Evolutionary conservation across 768 basidiomycete genomes (phyloP).

Genomic region (Glaciozyma antarctica): DNA sequence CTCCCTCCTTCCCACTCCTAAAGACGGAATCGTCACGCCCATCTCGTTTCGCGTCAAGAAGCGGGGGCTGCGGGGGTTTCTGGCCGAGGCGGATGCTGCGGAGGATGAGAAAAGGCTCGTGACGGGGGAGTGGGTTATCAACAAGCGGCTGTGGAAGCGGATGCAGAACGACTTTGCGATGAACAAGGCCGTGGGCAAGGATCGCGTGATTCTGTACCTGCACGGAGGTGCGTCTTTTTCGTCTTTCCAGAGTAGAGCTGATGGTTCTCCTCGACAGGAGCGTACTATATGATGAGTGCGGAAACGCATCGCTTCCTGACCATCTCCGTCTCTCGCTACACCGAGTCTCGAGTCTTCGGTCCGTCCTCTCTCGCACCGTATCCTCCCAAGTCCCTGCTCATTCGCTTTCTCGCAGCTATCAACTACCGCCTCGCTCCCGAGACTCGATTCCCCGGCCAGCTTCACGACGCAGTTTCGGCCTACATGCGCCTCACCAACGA

Average conservation of each 20-base stretch:
- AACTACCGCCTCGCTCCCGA: constrained; percentile 96
- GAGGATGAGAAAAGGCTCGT: constrained; percentile 74
- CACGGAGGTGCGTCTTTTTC: constrained; percentile 64
- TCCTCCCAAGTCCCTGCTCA: constrained; percentile 27
- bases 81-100: constrained; percentile 58
- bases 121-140: constrained; percentile 95
- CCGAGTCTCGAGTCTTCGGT: constrained; percentile 82
- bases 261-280: constrained; percentile 47
- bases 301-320: constrained; percentile 83
- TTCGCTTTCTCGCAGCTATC: constrained; percentile 48
- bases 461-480: constrained; percentile 72
- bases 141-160: constrained; percentile 75
- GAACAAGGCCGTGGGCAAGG: constrained; percentile 41
- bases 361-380: constrained; percentile 40
- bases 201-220: constrained; percentile 81
- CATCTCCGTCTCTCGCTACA: constrained; percentile 78
- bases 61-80: constrained; percentile 66
- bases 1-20: constrained; percentile 71
- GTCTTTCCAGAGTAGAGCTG: not conserved
- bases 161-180: constrained; percentile 48
- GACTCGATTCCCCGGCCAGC: constrained; percentile 81
- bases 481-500: constrained; percentile 83
- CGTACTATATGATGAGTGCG: constrained; percentile 85
- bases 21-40: constrained; percentile 84
- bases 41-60: constrained; percentile 76